Percentiles rank a stretch among this genome's conserved stretches.
phyloP scores from a whole-genome alignment of 495 filamentous ascomycete genomes.

The Trichoderma parareesei region DNA sequence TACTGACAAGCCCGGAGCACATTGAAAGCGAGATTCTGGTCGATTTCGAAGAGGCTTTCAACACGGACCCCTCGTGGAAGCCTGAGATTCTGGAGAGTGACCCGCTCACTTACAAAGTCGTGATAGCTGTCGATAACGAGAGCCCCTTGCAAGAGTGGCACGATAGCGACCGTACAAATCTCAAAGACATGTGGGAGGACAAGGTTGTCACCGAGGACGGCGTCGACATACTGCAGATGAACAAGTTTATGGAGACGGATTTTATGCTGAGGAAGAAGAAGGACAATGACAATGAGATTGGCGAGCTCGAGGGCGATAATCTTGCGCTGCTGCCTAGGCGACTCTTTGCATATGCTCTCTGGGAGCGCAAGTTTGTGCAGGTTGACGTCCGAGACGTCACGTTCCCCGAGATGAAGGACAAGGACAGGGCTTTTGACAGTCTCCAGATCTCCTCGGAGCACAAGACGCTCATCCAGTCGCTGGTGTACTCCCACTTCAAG shows the following conservation, averaged over 20 bases:
- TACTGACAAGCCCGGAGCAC: conserved; percentile 24
- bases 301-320: conserved; percentile 17
- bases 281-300: conserved; percentile 19
- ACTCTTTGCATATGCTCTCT: conserved; percentile 31
- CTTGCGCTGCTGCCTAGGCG: conserved; percentile 29
- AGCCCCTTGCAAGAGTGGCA: conserved; percentile 19
- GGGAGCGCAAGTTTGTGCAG: conserved; percentile 29
- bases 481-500: conserved; percentile 21
- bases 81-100: conserved; percentile 14
- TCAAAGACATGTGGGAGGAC: conserved; percentile 18
- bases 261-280: conserved; percentile 23
- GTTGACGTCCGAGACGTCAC: conserved; percentile 28
- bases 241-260: conserved; percentile 15
- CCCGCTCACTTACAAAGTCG: neutral
- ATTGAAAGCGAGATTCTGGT: conserved; percentile 44
- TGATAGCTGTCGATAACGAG: conserved; percentile 16
- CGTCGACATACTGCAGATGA: conserved; percentile 15
- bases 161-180: conserved; percentile 13
- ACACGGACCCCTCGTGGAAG: conserved; percentile 25
- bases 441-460: conserved; percentile 16
- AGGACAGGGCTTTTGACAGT: conserved; percentile 21
- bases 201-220: conserved; percentile 23
- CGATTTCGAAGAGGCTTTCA: conserved; percentile 38
- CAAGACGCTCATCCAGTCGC: conserved; percentile 19
- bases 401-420: conserved; percentile 26